A percentile compares a stretch with the other conserved stretches of the same genome.
Conservation (phyloP, 2,329 filamentous ascomycete species). For the Pochonia chlamydosporia region DNA sequence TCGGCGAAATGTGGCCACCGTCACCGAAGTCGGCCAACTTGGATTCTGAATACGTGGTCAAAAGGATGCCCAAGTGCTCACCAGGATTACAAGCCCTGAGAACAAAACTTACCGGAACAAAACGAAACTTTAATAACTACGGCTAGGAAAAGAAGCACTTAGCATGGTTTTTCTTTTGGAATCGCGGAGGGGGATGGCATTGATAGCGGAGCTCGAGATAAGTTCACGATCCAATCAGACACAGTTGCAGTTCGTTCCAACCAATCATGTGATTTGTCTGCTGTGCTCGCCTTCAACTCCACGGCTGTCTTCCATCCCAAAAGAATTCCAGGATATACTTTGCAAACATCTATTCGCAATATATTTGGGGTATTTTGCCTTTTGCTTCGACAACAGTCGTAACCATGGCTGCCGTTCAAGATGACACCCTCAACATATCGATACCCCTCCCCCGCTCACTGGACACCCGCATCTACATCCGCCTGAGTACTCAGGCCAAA, state of each 20-base stretch:
- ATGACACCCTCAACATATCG: conserved; percentile 32
- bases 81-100: too few relatives aligned
- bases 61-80: too few relatives aligned
- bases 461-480: conserved; percentile 56
- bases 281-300: not conserved
- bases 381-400: not conserved
- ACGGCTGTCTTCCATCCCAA: not conserved
- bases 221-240: not conserved
- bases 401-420: not conserved
- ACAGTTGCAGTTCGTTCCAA: not conserved
- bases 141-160: not conserved
- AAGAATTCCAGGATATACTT: not conserved
- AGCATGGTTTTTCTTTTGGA: not conserved
- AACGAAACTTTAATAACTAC: not conserved
- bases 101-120: too few relatives aligned
- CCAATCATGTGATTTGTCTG: conserved; percentile 13
- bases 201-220: conserved; percentile 3
- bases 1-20: not conserved
- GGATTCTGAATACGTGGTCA: not conserved
- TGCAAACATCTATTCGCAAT: not conserved
- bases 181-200: not conserved
- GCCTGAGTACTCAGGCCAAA: conserved; percentile 52
- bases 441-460: conserved; percentile 54
- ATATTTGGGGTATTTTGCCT: not conserved
- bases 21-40: not conserved